phyloP scores from a whole-genome alignment of 2,329 filamentous ascomycete genomes.

The Neonectria faginata region DNA sequence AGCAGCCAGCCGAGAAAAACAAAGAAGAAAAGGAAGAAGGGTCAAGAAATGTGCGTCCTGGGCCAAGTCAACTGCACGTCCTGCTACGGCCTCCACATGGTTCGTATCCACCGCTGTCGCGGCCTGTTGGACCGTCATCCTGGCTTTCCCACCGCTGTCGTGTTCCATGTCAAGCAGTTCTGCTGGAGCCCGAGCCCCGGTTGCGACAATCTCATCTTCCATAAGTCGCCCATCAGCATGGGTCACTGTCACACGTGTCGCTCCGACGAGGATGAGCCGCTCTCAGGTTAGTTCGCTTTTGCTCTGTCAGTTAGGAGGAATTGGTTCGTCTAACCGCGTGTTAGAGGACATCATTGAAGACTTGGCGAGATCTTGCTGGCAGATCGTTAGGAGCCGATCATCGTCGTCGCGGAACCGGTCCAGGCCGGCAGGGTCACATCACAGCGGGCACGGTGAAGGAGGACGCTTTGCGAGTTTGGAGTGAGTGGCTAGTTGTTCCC shows the following conservation, averaged over 20 bases:
- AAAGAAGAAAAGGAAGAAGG: background rate
- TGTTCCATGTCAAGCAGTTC: slow-evolving; percentile 22
- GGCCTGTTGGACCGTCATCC: slow-evolving; percentile 17
- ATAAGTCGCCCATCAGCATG: slow-evolving; percentile 25
- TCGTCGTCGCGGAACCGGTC: background rate
- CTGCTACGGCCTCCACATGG: slow-evolving; percentile 24
- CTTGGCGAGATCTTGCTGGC: slow-evolving; percentile 12
- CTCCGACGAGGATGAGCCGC: slow-evolving; percentile 5
- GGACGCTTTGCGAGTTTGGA: background rate
- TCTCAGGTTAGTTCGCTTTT: slow-evolving; percentile 4
- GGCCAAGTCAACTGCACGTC: slow-evolving; percentile 24
- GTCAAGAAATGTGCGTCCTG: slow-evolving; percentile 13
- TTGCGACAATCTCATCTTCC: slow-evolving; percentile 20
- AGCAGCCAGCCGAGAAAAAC: background rate
- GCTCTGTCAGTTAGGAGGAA: background rate
- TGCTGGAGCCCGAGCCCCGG: slow-evolving; percentile 17
- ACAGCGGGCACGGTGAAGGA: background rate
- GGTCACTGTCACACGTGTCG: slow-evolving; percentile 20
- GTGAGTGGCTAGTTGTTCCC: background rate
- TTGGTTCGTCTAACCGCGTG: background rate
- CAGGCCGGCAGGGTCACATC: background rate
- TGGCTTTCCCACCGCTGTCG: slow-evolving; percentile 4
- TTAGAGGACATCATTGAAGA: slow-evolving; percentile 8
- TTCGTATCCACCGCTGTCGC: slow-evolving; percentile 23
- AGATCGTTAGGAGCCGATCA: background rate